Evolutionary conservation across 2,329 filamentous ascomycete species (phyloP), one percentile per base, ranked within the genome.

Genomic region (Aquanectria penicillioides): DNA sequence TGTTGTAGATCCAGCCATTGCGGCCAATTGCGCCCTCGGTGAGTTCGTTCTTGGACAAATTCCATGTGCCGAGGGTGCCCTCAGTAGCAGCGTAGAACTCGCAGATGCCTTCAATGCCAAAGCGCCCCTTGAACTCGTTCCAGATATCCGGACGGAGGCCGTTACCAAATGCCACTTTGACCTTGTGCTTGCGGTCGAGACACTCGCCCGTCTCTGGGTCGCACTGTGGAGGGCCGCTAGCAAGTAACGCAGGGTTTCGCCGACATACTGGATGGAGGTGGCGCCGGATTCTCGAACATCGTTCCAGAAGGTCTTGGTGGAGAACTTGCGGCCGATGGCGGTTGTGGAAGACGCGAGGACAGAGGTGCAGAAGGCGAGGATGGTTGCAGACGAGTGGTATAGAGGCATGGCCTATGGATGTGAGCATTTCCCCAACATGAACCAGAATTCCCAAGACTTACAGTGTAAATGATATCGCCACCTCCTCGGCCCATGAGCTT

Each of bases 81-180:
- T 94, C 91, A 0, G 91, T 93, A 1, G 90, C 84, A 11, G 89
- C 89, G 74, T 95, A 97, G 74, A 96, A 94, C 70, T 96, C 92
- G 59, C 85, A 88, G 57, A 94, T 86, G 2, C 84, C 84, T 26
- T 87, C 84, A 56, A 97, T 85, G 18, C 86, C 88, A 69, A 95
- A 97, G 15, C 93, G 89, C 22, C 90, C 83, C 73, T 93, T 93
- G 80, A 97, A 95, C 7, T 78, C 81, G 61, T 91, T 87, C 93
- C 93, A 97, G 28, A 96, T 86, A 69, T 97, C 93, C 0, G 93
- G 92, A 0, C 93, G 85, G 17, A 97, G 80, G 2, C 93, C 93
- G 71, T 97, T 97, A 17, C 93, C 93, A 64, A 94, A 91, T 0
- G 92, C 92, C 4, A 89, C 68, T 6, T 87, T 86, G n/a, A 97